Conservation (phyloP, 352 stramenopile genomes). For the Phytophthora lateralis region DNA sequence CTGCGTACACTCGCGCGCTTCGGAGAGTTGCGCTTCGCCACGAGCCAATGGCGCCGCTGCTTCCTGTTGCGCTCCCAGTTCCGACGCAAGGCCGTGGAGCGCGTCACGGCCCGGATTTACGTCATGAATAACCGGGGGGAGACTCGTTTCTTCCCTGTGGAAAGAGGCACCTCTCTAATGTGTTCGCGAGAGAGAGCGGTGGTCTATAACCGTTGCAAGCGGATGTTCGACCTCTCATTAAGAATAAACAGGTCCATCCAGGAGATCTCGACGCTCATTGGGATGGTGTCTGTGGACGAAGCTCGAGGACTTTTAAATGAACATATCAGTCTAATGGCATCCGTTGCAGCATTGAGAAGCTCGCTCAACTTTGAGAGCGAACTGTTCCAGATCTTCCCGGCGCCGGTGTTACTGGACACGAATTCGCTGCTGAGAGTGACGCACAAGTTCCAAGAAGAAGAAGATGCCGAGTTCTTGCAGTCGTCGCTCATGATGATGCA, state of each 20-base stretch:
- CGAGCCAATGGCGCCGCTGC: slow-evolving; percentile 61
- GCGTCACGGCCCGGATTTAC: slow-evolving; percentile 75
- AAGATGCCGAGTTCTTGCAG: slow-evolving; percentile 55
- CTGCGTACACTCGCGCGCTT: slow-evolving; percentile 58
- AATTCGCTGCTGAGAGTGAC: slow-evolving; percentile 77
- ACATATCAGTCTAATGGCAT: slow-evolving; percentile 86
- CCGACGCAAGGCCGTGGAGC: slow-evolving; percentile 57
- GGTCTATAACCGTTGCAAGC: slow-evolving; percentile 84
- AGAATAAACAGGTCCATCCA: slow-evolving; percentile 89
- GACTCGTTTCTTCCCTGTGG: slow-evolving; percentile 68
- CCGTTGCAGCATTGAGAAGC: slow-evolving; percentile 69
- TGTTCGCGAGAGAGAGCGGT: slow-evolving; percentile 77
- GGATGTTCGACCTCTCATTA: slow-evolving; percentile 88
- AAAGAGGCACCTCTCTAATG: slow-evolving; percentile 64
- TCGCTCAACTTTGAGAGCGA: slow-evolving; percentile 89
- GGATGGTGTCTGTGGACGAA: slow-evolving; percentile 82
- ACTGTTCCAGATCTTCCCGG: slow-evolving; percentile 83
- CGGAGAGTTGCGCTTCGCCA: slow-evolving; percentile 56
- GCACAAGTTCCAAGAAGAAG: slow-evolving; percentile 45
- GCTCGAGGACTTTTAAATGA: slow-evolving; percentile 79
- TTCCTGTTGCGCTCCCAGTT: slow-evolving; percentile 74
- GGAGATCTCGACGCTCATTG: slow-evolving; percentile 85
- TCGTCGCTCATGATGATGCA: slow-evolving; percentile 88
- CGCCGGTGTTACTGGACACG: slow-evolving; percentile 77
- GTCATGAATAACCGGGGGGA: slow-evolving; percentile 83